Evolutionary conservation across 2,329 filamentous ascomycete species (phyloP), one percentile per base, ranked within the genome.

Genomic region (Fusarium napiforme): DNA sequence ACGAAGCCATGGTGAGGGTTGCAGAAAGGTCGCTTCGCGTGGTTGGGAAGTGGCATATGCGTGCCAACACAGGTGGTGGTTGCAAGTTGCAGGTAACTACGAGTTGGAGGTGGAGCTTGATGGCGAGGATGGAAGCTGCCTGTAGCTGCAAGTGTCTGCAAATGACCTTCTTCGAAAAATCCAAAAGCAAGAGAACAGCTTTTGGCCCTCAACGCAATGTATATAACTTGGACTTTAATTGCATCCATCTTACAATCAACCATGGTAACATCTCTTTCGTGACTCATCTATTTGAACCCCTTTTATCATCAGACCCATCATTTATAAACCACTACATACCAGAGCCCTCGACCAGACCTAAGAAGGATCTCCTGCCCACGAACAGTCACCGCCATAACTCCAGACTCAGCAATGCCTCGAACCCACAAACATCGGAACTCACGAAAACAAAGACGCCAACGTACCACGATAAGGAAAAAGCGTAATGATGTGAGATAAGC

Each of bases 401-500:
- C 23, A 16, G 19, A 30, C 7, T 7, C 3, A 28, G 6, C 9
- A 28, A 53, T 53, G 18, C 3, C 32, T 21, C 30, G 2, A 34
- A 3, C 11, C 8, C 2, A 14, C 2, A 15, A 34, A 7, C 6
- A 7, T 19, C 4, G 1, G n/a, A n/a, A n/a, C n/a, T 34, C 30
- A 11, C 19, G 26, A 34, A 32, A 32, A 32, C 32, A 32, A 32
- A 32, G 32, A 32, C 32, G 32, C 32, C 4, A 5, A 5, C 32
- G 32, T 32, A 32, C 32, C 32, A 14, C 11, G 4, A 32, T 5
- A 12, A 23, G 14, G 5, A 4, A 28, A 10, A 39, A 28, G 10
- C 34, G 34, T 55, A 40, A 9, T 12, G 1, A 7, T 12, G 7
- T 21, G 7, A n/a, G 50, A 39, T 15, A 53, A 9, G 18, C 23